phyloP scores from a whole-genome alignment of 1,139 yeast species.

The Candida frijolesensis region DNA sequence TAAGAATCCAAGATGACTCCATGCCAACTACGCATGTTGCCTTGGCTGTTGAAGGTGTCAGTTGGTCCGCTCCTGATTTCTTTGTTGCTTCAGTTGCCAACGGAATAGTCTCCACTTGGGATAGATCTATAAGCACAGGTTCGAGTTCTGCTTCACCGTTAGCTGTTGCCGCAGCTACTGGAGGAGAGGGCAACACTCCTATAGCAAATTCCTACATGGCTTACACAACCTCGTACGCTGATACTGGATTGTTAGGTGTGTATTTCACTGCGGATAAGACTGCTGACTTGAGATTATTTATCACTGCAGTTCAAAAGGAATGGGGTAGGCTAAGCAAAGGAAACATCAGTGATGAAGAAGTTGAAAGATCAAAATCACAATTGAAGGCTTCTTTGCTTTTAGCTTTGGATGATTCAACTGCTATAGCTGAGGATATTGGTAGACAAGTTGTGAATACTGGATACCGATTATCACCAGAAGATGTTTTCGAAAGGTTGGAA shows the following conservation, averaged over 20 bases:
- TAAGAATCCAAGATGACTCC: conserved; percentile 77
- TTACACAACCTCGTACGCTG: conserved; percentile 95
- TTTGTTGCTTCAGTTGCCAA: conserved; percentile 95
- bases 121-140: conserved; percentile 82
- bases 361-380: conserved; percentile 92
- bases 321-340: conserved; percentile 87
- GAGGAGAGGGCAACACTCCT: conserved; percentile 51
- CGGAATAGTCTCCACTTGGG: conserved; percentile 98
- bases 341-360: conserved; percentile 77
- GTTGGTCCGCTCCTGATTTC: conserved; percentile 96
- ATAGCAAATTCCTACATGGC: conserved; percentile 95
- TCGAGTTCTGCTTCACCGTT: conserved; percentile 75
- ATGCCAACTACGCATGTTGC: conserved; percentile 92
- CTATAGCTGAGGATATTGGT: conserved; percentile 97
- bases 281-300: conserved; percentile 63
- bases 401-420: conserved; percentile 92
- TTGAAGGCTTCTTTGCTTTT: conserved; percentile 87
- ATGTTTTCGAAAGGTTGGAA: conserved; percentile 84
- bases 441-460: conserved; percentile 97
- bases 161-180: conserved; percentile 73
- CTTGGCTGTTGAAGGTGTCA: conserved; percentile 94
- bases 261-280: conserved; percentile 82
- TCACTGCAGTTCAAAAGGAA: conserved; percentile 78
- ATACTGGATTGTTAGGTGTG: conserved; percentile 97
- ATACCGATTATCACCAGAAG: conserved; percentile 85